Conservation (phyloP, 108 stramenopile genomes). For the Pseudonitzschia pungens region DNA sequence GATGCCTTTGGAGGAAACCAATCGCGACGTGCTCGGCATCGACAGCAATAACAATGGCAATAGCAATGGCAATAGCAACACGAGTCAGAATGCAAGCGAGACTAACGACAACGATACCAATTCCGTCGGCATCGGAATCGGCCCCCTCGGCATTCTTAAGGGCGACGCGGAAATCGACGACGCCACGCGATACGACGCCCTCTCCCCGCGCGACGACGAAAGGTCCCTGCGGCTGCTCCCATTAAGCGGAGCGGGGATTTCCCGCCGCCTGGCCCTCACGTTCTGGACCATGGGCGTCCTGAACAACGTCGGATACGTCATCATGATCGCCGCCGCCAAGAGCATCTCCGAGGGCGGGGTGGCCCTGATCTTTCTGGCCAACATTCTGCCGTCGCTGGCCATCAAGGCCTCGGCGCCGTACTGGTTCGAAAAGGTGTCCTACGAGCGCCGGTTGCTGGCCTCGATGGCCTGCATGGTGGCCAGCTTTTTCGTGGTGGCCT, state of each 20-base stretch:
- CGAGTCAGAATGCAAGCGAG: no score
- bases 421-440: slow-evolving; percentile 82
- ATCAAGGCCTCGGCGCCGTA: slow-evolving; percentile 69
- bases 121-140: neutral
- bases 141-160: neutral
- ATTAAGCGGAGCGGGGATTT: no score
- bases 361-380: slow-evolving; percentile 79
- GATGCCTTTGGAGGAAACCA: neutral
- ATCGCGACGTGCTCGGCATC: neutral
- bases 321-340: slow-evolving; percentile 87
- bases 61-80: neutral
- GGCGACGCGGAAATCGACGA: neutral
- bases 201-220: neutral
- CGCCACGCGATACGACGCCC: neutral
- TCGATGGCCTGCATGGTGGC: slow-evolving; percentile 50
- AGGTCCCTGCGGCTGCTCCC: neutral
- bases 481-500: slow-evolving; percentile 52
- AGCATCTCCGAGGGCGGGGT: slow-evolving; percentile 72
- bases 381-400: slow-evolving; percentile 59
- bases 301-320: slow-evolving; percentile 76
- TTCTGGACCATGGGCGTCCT: slow-evolving; percentile 80
- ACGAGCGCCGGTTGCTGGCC: slow-evolving; percentile 50
- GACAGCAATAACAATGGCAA: neutral
- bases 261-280: neutral
- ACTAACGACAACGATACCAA: neutral